phyloP scores from a whole-genome alignment of 129 eudicot genomes.

The Calendula officinalis region DNA sequence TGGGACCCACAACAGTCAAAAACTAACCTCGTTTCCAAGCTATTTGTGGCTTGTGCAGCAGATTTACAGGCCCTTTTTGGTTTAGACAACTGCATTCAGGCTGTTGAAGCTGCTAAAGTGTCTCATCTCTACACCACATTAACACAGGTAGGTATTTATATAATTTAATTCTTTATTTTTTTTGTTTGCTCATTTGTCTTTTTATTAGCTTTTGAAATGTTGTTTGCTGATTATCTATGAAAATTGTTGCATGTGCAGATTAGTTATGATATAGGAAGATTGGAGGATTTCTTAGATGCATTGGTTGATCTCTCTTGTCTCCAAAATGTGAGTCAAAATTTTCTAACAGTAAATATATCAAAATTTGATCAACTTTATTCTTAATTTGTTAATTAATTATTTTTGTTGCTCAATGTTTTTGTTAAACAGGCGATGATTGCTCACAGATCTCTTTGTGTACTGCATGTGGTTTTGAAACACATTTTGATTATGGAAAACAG shows the following conservation, averaged over 20 bases:
- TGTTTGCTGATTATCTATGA: constrained; percentile 15
- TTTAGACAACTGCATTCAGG: constrained; percentile 26
- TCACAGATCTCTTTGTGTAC: constrained; percentile 56
- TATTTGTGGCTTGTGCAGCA: constrained; percentile 61
- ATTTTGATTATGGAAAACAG: constrained; percentile 37
- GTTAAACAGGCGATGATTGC: constrained; percentile 60
- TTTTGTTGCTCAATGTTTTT: constrained; percentile 7
- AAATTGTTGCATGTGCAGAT: constrained; percentile 43
- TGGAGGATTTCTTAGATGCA: constrained; percentile 54
- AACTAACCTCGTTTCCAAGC: constrained; percentile 55
- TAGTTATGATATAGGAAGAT: constrained; percentile 45
- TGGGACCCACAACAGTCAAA: constrained; percentile 49
- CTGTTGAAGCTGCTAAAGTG: constrained; percentile 60
- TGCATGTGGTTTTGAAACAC: constrained; percentile 49
- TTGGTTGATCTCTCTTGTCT: constrained; percentile 61
- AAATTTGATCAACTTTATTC: not conserved
- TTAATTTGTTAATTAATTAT: not conserved
- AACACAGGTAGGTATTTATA: constrained; percentile 44
- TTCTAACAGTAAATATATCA: not conserved
- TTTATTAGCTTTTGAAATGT: constrained; percentile 5
- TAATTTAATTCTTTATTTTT: not conserved
- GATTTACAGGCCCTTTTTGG: constrained; percentile 71
- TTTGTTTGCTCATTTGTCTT: not conserved
- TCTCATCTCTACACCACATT: constrained; percentile 61
- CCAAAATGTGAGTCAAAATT: constrained; percentile 55